Conservation (phyloP, 257 asterid species). For the Buddleja alternifolia region DNA sequence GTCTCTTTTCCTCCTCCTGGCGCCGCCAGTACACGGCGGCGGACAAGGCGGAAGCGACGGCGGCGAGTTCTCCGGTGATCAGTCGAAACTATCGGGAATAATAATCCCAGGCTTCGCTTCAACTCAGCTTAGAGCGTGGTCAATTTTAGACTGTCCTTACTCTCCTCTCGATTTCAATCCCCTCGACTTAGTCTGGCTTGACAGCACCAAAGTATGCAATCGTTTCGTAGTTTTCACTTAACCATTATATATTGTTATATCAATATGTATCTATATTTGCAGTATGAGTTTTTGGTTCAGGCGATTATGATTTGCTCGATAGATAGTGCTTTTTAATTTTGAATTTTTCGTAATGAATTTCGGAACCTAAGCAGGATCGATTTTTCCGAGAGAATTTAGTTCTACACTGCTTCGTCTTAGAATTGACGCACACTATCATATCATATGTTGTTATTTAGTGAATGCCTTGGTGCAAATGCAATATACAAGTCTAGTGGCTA, state of each 20-base stretch:
- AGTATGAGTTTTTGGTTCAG: slow-evolving; percentile 9
- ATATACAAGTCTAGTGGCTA: no score
- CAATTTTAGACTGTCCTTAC: slow-evolving; percentile 94
- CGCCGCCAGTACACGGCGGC: slow-evolving; percentile 40
- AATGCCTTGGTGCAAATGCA: slow-evolving; percentile 4
- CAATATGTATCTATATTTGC: background rate
- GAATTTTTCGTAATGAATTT: background rate
- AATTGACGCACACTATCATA: background rate
- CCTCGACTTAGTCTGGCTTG: slow-evolving; percentile 99
- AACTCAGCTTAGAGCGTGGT: slow-evolving; percentile 96
- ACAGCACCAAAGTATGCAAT: slow-evolving; percentile 74
- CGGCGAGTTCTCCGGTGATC: slow-evolving; percentile 54
- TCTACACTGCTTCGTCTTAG: background rate
- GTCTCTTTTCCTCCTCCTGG: slow-evolving; percentile 43
- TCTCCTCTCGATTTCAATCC: slow-evolving; percentile 97
- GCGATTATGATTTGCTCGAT: background rate
- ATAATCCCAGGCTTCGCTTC: slow-evolving; percentile 98
- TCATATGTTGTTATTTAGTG: background rate
- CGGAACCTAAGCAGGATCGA: slow-evolving; percentile 1
- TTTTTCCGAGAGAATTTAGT: background rate
- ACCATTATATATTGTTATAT: background rate
- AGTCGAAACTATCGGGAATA: slow-evolving; percentile 77
- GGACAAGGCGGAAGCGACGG: slow-evolving; percentile 38
- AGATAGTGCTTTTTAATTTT: background rate
- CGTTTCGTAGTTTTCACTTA: background rate